Evolutionary conservation across 2,329 filamentous ascomycete genomes (phyloP).

Genomic region (Orbilia brochopaga): DNA sequence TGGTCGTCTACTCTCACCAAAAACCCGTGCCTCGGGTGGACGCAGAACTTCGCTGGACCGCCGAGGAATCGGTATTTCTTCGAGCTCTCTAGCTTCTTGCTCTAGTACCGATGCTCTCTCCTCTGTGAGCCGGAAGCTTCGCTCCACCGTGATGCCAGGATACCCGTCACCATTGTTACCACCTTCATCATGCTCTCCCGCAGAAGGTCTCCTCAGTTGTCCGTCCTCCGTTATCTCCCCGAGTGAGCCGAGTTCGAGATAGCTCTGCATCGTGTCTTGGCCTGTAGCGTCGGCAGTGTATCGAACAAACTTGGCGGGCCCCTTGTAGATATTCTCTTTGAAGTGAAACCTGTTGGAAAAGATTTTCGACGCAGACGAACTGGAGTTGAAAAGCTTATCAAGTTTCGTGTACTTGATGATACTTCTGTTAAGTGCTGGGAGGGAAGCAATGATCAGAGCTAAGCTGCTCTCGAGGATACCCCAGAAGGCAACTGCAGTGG

Average conservation of each 20-base stretch:
- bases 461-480: slow-evolving; percentile 44
- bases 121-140: slow-evolving; percentile 36
- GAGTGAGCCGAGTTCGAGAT: slow-evolving; percentile 26
- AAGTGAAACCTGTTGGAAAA: slow-evolving; percentile 26
- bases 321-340: slow-evolving; percentile 40
- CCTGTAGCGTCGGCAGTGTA: slow-evolving; percentile 40
- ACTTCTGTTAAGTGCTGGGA: slow-evolving; percentile 33
- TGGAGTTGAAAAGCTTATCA: slow-evolving; percentile 26
- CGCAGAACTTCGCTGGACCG: slow-evolving; percentile 14
- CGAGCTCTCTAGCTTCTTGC: slow-evolving; percentile 2
- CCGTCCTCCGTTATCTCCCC: slow-evolving; percentile 19
- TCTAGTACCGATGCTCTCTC: slow-evolving; percentile 40
- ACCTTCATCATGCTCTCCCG: slow-evolving; percentile 16
- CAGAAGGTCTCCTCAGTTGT: slow-evolving; percentile 10
- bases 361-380: slow-evolving; percentile 15
- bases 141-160: slow-evolving; percentile 27
- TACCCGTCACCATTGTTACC: slow-evolving; percentile 9
- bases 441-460: slow-evolving; percentile 25
- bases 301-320: slow-evolving; percentile 30
- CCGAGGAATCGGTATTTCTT: background rate
- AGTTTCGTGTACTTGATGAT: slow-evolving; percentile 26
- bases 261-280: slow-evolving; percentile 32
- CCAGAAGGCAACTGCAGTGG: slow-evolving; percentile 33
- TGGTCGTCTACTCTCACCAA: slow-evolving; percentile 9
- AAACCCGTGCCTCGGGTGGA: slow-evolving; percentile 22